Percentiles rank a stretch among this genome's conserved stretches.
These are phyloP conservation scores for Isabelozyma rhagii DNA, from an alignment of 805 yeast species.

Conservation along the genomic window DNA sequence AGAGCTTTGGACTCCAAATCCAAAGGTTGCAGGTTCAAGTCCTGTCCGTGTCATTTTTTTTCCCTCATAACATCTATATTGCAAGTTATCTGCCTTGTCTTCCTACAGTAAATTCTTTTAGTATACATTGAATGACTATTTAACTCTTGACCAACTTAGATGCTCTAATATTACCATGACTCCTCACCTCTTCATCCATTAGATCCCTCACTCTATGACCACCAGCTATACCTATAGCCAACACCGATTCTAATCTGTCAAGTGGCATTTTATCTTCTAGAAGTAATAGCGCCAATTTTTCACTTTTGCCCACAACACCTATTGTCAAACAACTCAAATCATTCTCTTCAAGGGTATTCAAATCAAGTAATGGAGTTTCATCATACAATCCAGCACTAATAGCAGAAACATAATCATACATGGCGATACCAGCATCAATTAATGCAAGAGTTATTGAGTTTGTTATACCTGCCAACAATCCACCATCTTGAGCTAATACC, in stretches of 20 bases:
- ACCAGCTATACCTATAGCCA: constrained; percentile 85
- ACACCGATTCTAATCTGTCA: constrained; percentile 70
- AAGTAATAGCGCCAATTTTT: constrained; percentile 70
- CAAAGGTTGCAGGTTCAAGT: constrained; percentile 86
- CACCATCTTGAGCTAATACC: constrained; percentile 89
- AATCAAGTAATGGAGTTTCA: constrained; percentile 72
- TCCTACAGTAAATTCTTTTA: constrained; percentile 16
- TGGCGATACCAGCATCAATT: constrained; percentile 92
- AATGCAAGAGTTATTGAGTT: constrained; percentile 88
- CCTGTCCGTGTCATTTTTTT: constrained; percentile 67
- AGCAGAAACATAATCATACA: constrained; percentile 86
- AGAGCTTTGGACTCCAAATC: constrained; percentile 51
- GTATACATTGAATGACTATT: constrained; percentile 20
- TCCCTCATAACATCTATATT: background rate
- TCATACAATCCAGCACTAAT: constrained; percentile 79
- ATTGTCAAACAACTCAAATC: constrained; percentile 80
- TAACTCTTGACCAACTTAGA: constrained; percentile 6
- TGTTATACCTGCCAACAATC: constrained; percentile 70
- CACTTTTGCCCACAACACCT: constrained; percentile 81
- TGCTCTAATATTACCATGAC: constrained; percentile 55
- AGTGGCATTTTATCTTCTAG: constrained; percentile 83
- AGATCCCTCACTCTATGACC: constrained; percentile 75
- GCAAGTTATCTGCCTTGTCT: background rate
- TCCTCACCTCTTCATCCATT: constrained; percentile 83
- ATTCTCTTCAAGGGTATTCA: constrained; percentile 76